Conservation (phyloP, 768 basidiomycete species). For the Kwoniella pini region DNA sequence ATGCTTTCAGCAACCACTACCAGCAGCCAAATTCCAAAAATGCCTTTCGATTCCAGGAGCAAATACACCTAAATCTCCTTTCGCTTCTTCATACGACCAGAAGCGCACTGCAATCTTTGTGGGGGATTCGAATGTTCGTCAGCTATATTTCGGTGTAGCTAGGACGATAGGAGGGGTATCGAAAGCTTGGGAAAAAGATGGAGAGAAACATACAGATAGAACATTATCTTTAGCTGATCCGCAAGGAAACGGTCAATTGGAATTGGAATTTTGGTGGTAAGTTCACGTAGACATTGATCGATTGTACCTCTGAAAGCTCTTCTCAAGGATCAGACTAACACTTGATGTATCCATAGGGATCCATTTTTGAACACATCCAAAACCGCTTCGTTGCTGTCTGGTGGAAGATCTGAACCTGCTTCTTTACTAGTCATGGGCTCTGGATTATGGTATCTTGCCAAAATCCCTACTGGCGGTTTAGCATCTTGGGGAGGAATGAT, state of each 20-base stretch:
- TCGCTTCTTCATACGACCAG: constrained; percentile 43
- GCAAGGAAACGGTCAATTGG: constrained; percentile 23
- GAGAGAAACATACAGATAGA: constrained; percentile 68
- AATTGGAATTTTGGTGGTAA: constrained; percentile 52
- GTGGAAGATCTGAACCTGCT: constrained; percentile 53
- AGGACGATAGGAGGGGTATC: constrained; percentile 63
- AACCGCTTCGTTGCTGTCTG: constrained; percentile 59
- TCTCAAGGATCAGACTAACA: no score
- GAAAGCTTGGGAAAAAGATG: constrained; percentile 59
- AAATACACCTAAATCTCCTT: constrained; percentile 20
- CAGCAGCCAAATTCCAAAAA: constrained; percentile 10
- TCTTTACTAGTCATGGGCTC: constrained; percentile 78
- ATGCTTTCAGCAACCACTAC: constrained; percentile 21
- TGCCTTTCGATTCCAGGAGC: constrained; percentile 23
- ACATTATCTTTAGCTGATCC: constrained; percentile 29
- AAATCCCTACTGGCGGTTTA: constrained; percentile 73
- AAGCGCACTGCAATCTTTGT: constrained; percentile 68
- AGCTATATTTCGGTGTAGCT: constrained; percentile 74
- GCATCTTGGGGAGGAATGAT: constrained; percentile 75
- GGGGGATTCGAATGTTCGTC: constrained; percentile 80
- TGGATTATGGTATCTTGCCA: constrained; percentile 85
- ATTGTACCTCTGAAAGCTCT: no score
- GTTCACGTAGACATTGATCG: no score
- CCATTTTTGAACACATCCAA: constrained; percentile 76
- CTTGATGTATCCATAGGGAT: constrained; percentile 63